Conservation (phyloP, 2,329 filamentous ascomycete species). For the Curvularia verruculosa region DNA sequence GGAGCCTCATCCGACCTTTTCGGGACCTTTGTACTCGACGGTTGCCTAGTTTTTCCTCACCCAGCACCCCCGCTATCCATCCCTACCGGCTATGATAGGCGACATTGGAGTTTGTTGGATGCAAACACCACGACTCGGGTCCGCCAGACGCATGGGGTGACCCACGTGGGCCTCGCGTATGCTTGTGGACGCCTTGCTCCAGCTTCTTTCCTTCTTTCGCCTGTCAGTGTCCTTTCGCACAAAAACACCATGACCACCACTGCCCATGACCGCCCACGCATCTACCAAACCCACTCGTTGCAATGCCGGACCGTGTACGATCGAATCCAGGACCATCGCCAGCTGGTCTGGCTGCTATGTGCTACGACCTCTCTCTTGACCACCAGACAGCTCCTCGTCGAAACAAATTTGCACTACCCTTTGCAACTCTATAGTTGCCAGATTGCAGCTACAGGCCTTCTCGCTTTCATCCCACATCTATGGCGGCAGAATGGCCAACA, state of each 20-base stretch:
- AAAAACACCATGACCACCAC: slow-evolving; percentile 7
- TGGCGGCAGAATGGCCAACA: slow-evolving; percentile 3
- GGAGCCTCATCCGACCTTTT: neutral
- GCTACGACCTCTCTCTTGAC: slow-evolving; percentile 28
- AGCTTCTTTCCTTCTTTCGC: slow-evolving; percentile 3
- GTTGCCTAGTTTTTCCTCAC: neutral
- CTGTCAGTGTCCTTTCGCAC: neutral
- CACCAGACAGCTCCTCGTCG: slow-evolving; percentile 30
- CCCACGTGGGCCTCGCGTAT: slow-evolving; percentile 2
- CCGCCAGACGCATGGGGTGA: slow-evolving; percentile 3
- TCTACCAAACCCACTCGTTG: neutral
- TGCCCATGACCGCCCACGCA: slow-evolving; percentile 1
- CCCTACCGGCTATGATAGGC: neutral
- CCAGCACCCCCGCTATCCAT: neutral
- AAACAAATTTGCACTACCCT: slow-evolving; percentile 34
- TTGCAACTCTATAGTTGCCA: slow-evolving; percentile 24
- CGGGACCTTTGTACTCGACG: neutral
- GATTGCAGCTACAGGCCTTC: slow-evolving; percentile 14
- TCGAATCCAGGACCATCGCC: slow-evolving; percentile 10
- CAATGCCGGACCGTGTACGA: slow-evolving; percentile 3
- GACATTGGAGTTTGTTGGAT: neutral
- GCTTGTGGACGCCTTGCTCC: neutral
- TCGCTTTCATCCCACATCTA: slow-evolving; percentile 6
- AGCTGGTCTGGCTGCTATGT: slow-evolving; percentile 24
- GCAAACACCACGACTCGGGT: slow-evolving; percentile 3